phyloP scores from a whole-genome alignment of 306 rosid genomes.

The Prinsepia uniflora region DNA sequence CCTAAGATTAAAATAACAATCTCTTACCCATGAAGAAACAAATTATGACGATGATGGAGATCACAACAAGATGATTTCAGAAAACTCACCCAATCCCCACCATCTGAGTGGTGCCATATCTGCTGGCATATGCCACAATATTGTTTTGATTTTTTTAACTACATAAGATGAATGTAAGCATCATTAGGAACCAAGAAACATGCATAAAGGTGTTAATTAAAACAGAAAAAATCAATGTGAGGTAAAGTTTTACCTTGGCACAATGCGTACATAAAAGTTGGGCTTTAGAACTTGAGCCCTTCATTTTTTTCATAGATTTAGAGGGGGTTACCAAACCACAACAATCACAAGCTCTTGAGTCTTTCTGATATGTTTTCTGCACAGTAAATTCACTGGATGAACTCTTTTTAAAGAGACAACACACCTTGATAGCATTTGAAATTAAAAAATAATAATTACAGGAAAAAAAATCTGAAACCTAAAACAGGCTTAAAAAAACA shows the following conservation, averaged over 20 bases:
- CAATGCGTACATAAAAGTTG: constrained; percentile 74
- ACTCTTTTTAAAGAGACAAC: constrained; percentile 13
- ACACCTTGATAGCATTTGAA: neutral
- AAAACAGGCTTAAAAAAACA: neutral
- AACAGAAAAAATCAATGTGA: neutral
- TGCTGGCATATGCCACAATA: constrained; percentile 94
- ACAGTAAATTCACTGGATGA: constrained; percentile 30
- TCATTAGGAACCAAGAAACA: constrained; percentile 10
- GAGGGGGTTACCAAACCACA: constrained; percentile 56
- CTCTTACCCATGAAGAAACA: constrained; percentile 22
- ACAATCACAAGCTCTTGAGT: constrained; percentile 61
- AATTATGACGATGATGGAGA: neutral
- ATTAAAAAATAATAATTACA: neutral
- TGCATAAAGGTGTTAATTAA: neutral
- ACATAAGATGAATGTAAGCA: constrained; percentile 19
- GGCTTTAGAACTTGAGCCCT: constrained; percentile 40
- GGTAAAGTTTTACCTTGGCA: constrained; percentile 54
- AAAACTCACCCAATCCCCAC: constrained; percentile 89
- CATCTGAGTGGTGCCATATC: constrained; percentile 95
- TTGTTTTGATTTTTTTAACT: constrained; percentile 86
- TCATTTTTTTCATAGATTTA: constrained; percentile 59
- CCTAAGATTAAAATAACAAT: constrained; percentile 49
- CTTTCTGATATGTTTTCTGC: constrained; percentile 50
- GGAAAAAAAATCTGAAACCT: neutral
- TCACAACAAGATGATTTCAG: constrained; percentile 3